These are phyloP conservation scores for Microdochium bolleyi DNA, from an alignment of 2,329 filamentous ascomycete genomes.

Conservation along the genomic window DNA sequence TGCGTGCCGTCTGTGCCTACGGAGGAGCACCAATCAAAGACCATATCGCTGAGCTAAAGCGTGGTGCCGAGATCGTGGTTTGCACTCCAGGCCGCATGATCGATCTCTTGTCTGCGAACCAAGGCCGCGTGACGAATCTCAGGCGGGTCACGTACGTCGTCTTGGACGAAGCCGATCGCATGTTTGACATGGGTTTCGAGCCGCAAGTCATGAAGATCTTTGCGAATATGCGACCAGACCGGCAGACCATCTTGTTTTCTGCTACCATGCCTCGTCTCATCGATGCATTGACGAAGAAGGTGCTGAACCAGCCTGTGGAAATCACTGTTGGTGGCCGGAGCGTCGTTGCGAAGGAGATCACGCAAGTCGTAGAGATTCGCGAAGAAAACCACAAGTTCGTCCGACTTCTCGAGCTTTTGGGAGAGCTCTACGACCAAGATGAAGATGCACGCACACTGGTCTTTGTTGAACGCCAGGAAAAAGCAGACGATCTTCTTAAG, in stretches of 20 bases:
- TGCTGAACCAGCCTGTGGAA: constrained; percentile 76
- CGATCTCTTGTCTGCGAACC: constrained; percentile 86
- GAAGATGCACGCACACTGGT: constrained; percentile 86
- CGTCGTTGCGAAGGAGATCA: constrained; percentile 86
- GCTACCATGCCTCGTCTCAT: constrained; percentile 94
- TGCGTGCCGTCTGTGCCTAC: constrained; percentile 87
- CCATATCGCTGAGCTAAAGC: constrained; percentile 93
- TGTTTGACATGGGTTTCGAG: constrained; percentile 99
- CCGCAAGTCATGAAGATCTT: constrained; percentile 97
- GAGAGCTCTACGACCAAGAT: constrained; percentile 76
- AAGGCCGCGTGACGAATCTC: constrained; percentile 88
- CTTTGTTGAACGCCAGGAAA: constrained; percentile 88
- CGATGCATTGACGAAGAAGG: constrained; percentile 83
- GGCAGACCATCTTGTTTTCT: constrained; percentile 91
- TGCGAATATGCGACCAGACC: constrained; percentile 81
- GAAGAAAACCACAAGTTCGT: constrained; percentile 78
- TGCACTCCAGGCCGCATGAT: constrained; percentile 95
- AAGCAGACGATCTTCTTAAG: constrained; percentile 71
- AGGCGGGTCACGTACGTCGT: constrained; percentile 88
- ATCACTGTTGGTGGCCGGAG: constrained; percentile 85
- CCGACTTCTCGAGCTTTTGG: constrained; percentile 76
- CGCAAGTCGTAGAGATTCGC: constrained; percentile 83
- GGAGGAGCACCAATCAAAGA: constrained; percentile 95
- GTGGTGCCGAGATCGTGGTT: constrained; percentile 89
- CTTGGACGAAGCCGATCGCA: constrained; percentile 92